Evolutionary conservation across 139 green algal species (phyloP), one percentile per base, ranked within the genome.

Genomic region (Cymbomonas tetramitiformis): DNA sequence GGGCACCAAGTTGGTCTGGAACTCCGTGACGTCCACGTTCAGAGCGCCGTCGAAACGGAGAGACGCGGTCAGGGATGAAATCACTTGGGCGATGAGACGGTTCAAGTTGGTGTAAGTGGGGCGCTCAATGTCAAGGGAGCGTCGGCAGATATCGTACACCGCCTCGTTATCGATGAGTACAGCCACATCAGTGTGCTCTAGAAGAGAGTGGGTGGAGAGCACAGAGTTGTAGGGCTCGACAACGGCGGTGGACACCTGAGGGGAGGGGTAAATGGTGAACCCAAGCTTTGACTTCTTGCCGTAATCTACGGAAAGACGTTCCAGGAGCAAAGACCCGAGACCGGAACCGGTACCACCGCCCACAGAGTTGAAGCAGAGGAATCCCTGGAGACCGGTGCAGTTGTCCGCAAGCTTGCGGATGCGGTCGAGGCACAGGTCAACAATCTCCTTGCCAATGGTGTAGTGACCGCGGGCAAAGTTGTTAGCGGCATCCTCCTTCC

Each of bases 201-300:
- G 79, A 63, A 96, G 81, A 31, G 86, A 92, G 79, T 96, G 88
- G 41, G 88, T 95, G 53, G 87, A 94, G 62, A 96, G 77, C 51
- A 96, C 87, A 18, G 80, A 89, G 85, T 96, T 94, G 82, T 94
- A 96, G 33, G 86, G 86, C 83, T 95, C 87, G 0, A 94, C 86
- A 31, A 95, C 87, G 39, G 87, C 85, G 44, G 84, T 95, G 39
- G 86, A 94, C 33, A 96, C 80, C 72, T 89, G 77, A 57, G 87
- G 87, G n/a, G 80, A 92, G 46, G 87, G 87, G 78, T 94, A 95
- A 10, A 95, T 75, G 30, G 86, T 93, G 85, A 95, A 95, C 69
- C 83, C 86, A 34, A 97, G 82, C 87, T 97, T 97, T 74, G 83
- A 94, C 80, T 97, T 97, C 85, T 97, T 97, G 80, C 90, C 90